Base-by-base conservation (phyloP, 2,329 filamentous ascomycete species). In the Sarocladiaceae sp. region DNA sequence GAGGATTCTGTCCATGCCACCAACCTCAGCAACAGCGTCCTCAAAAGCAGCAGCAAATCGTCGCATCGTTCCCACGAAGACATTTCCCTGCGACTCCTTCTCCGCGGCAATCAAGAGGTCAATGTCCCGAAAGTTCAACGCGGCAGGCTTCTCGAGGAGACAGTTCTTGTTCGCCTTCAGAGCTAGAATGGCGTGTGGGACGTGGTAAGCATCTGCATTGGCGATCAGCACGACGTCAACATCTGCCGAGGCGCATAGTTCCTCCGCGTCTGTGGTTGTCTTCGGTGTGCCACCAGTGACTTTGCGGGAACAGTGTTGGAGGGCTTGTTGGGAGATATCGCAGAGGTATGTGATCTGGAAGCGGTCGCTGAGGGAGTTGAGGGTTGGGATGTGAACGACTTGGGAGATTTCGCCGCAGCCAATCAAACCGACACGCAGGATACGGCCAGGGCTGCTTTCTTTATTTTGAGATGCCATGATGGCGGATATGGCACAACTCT, bases 21-120 rank as follows among this genome's bases (percentile, higher is more conserved):
- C 73, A 0, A 86, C 66, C 55, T 86, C 82, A 54, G 74, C 68
- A 36, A 84, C 72, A 0, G 77, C 74, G 22, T 78, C 70, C 0
- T 71, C 64, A 56, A 84, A 84, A 1, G 74, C 71, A 0, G 76
- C 65, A 0, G 83, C 81, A 58, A 84, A 83, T n/a, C 82, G 72
- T 25, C 83, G 69, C 71, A 82, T 83, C 52, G 79, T 82, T 2
- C 80, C 81, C 0, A 86, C 78, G 59, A 86, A 80, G 2, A 83
- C 71, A 4, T 66, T 67, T 0, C 71, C 73, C 11, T 62, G 58
- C 0, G 72, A 71, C 1, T 54, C 58, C 17, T 64, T 62, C 59
- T 83, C 76, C 0, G 80, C 80, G 0, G 67, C 72, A 26, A 76
- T 64, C 20, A 86, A 74, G 0, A 65, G 60, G 23, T 75, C 64